Evolutionary conservation across 768 basidiomycete species (phyloP).

Genomic region (Leccinum broughii): DNA sequence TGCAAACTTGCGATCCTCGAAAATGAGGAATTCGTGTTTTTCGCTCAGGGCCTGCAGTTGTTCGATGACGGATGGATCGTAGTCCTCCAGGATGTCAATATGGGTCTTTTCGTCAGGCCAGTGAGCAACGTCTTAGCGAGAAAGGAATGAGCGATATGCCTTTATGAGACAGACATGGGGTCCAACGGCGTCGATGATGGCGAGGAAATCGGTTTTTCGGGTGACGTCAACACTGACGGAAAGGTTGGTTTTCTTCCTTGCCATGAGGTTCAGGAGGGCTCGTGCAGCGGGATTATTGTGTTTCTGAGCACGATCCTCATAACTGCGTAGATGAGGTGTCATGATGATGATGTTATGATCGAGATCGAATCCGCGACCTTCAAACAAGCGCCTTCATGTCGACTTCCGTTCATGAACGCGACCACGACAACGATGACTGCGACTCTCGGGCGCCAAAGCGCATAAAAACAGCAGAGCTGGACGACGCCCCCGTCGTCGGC

Average conservation of each 20-base stretch:
- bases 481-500: conserved; percentile 7
- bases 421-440: conserved; percentile 44
- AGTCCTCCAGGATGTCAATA: conserved; percentile 94
- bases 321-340: conserved; percentile 49
- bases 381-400: conserved; percentile 23
- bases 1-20: conserved; percentile 98
- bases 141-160: conserved; percentile 44
- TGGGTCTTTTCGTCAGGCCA: conserved; percentile 70
- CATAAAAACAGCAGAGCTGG: conserved; percentile 32
- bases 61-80: conserved; percentile 68
- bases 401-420: conserved; percentile 47
- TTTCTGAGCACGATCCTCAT: conserved; percentile 56
- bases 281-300: conserved; percentile 77
- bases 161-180: conserved; percentile 93
- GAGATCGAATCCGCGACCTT: neutral
- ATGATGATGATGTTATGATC: neutral
- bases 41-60: conserved; percentile 66
- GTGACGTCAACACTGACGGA: conserved; percentile 97
- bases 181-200: conserved; percentile 86
- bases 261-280: conserved; percentile 77
- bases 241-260: conserved; percentile 86
- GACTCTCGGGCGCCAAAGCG: conserved; percentile 42
- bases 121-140: conserved; percentile 22
- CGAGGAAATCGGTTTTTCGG: conserved; percentile 70
- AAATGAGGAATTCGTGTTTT: conserved; percentile 92